Evolutionary conservation across 2,329 filamentous ascomycete species (phyloP).

Genomic region (Esteya vermicola): DNA sequence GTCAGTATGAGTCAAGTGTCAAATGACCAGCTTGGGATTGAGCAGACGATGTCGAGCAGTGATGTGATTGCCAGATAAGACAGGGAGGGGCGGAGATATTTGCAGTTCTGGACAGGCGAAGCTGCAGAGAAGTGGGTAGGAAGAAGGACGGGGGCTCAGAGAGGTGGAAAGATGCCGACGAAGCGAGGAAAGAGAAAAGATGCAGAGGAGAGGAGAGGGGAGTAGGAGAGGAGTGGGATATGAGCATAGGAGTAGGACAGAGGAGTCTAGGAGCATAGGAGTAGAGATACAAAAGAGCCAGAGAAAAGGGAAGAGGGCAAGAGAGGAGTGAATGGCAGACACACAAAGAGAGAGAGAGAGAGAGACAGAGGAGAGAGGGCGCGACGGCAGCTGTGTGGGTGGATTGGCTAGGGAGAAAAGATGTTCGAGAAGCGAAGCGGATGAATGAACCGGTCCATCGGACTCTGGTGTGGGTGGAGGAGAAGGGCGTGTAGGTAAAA

Average conservation of each 20-base stretch:
- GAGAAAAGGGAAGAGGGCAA: background rate
- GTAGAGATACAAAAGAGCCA: background rate
- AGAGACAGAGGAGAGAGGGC: background rate
- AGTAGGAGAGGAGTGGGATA: background rate
- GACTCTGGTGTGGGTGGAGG: slow-evolving; percentile 8
- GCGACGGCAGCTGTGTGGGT: background rate
- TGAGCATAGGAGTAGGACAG: background rate
- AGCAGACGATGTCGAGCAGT: background rate
- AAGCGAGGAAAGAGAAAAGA: background rate
- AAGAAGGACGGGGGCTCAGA: too few species aligned
- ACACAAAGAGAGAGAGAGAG: background rate
- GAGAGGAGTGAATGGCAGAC: background rate
- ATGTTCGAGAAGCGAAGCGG: slow-evolving; percentile 12
- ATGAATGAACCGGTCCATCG: slow-evolving; percentile 18
- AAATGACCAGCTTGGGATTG: too few species aligned
- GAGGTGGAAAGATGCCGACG: background rate
- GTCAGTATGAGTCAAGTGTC: background rate
- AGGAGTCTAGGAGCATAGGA: background rate
- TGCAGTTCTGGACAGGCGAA: background rate
- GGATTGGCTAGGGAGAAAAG: slow-evolving; percentile 2
- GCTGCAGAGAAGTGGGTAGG: background rate
- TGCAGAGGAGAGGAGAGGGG: background rate
- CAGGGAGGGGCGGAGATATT: background rate
- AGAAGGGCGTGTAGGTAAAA: slow-evolving; percentile 9
- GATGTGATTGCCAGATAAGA: background rate